Evolutionary conservation across 2,329 filamentous ascomycete species (phyloP).

Genomic region (Cladosporium sp.): DNA sequence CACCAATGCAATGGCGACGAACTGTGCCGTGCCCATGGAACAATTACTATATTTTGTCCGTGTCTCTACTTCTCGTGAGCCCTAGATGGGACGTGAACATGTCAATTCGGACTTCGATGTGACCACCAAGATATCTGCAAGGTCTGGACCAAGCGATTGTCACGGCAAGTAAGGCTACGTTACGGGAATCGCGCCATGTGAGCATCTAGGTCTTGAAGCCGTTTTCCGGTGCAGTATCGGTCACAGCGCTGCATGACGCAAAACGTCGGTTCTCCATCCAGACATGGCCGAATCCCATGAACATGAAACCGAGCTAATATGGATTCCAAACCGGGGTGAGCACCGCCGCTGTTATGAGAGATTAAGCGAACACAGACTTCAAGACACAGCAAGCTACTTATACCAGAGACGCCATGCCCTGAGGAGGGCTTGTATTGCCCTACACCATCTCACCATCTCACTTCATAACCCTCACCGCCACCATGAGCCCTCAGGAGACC

Average conservation of each 20-base stretch:
- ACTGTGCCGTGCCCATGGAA: not conserved
- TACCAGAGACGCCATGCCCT: constrained; percentile 5
- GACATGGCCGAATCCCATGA: not conserved
- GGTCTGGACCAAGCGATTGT: too few relatives aligned
- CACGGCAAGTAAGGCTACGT: too few relatives aligned
- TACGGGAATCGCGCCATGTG: too few relatives aligned
- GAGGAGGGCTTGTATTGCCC: constrained; percentile 6
- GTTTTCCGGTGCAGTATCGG: not conserved
- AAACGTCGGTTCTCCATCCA: not conserved
- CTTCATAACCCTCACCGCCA: not conserved
- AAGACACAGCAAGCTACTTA: constrained; percentile 5
- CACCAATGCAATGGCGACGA: too few relatives aligned
- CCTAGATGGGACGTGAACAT: too few relatives aligned
- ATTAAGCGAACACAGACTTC: not conserved
- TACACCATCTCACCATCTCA: not conserved
- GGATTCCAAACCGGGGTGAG: not conserved
- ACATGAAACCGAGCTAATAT: constrained; percentile 1
- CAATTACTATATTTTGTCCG: not conserved
- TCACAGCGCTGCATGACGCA: not conserved
- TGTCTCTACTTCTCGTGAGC: not conserved
- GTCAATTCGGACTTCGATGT: too few relatives aligned
- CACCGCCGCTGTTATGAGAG: constrained; percentile 4
- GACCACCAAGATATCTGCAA: not conserved
- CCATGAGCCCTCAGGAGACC: constrained; percentile 9
- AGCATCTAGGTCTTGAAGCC: too few relatives aligned